Percentiles rank a stretch among this genome's conserved stretches.
phyloP scores from a whole-genome alignment of 345 rosid species.

The Aethionema arabicum region DNA sequence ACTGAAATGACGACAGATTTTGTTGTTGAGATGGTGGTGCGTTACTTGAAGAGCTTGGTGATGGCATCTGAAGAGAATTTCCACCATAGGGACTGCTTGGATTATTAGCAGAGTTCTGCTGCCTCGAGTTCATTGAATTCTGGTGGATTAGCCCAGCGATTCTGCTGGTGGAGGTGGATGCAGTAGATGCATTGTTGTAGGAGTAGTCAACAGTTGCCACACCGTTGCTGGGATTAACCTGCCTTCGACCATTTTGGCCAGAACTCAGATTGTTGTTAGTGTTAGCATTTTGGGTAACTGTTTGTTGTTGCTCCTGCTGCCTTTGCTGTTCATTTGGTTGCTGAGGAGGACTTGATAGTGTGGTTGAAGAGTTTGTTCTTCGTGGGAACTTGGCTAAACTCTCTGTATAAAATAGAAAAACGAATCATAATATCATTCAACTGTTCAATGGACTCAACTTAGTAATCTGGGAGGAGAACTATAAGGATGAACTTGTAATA shows the following conservation, averaged over 20 bases:
- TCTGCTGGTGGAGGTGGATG: constrained; percentile 65
- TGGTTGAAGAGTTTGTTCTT: constrained; percentile 56
- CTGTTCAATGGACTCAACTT: too few species aligned
- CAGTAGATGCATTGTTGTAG: constrained; percentile 51
- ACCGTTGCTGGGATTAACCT: constrained; percentile 54
- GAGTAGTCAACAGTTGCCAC: constrained; percentile 48
- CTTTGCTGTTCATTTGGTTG: constrained; percentile 58
- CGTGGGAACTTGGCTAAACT: constrained; percentile 96
- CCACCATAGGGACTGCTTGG: constrained; percentile 77
- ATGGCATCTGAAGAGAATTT: constrained; percentile 64
- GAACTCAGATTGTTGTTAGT: constrained; percentile 47
- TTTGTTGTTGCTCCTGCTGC: constrained; percentile 48
- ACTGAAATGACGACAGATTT: constrained; percentile 68
- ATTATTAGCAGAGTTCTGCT: constrained; percentile 70
- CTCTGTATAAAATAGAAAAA: constrained; percentile 49
- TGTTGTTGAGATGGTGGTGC: constrained; percentile 34
- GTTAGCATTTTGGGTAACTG: constrained; percentile 46
- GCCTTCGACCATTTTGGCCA: constrained; percentile 50
- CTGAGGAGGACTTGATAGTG: constrained; percentile 53
- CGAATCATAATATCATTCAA: too few species aligned
- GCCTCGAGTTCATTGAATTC: constrained; percentile 82
- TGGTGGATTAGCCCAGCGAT: constrained; percentile 90
- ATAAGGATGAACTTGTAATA: too few species aligned
- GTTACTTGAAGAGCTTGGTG: constrained; percentile 79
- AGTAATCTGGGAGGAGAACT: too few species aligned